Conservation (phyloP, 2,329 filamentous ascomycete genomes). For the Colletotrichum incanum region DNA sequence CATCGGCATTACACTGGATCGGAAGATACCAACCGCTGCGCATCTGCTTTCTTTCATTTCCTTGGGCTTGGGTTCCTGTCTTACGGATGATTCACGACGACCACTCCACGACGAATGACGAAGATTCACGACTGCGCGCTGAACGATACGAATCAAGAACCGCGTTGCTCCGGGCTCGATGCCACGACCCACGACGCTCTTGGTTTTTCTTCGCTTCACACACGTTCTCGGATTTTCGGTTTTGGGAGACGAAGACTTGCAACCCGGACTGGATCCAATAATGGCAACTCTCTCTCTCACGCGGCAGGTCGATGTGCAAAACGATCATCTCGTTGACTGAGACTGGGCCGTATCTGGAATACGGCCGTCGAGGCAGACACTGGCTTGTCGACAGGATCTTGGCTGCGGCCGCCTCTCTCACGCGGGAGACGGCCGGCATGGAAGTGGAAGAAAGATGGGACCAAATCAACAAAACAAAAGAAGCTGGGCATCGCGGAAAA, state of each 20-base stretch:
- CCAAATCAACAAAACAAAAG: conserved; percentile 47
- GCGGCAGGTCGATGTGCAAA: conserved; percentile 50
- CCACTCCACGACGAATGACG: conserved; percentile 58
- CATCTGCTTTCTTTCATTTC: conserved; percentile 58
- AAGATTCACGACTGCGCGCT: conserved; percentile 52
- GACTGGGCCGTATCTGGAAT: conserved; percentile 58
- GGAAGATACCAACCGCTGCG: conserved; percentile 49
- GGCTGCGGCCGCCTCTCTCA: conserved; percentile 45
- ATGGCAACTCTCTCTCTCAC: conserved; percentile 43
- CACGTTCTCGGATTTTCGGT: conserved; percentile 44
- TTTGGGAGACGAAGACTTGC: conserved; percentile 43
- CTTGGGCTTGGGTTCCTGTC: conserved; percentile 58
- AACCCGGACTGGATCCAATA: conserved; percentile 51
- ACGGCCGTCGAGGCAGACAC: conserved; percentile 58
- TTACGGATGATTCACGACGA: conserved; percentile 65
- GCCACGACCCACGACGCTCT: conserved; percentile 46
- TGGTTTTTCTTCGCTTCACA: conserved; percentile 39
- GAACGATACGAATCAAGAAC: conserved; percentile 51
- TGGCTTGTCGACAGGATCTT: conserved; percentile 61
- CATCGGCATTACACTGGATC: conserved; percentile 49
- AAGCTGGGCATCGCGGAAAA: conserved; percentile 49
- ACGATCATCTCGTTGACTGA: conserved; percentile 55
- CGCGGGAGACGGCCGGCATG: conserved; percentile 41
- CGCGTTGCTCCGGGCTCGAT: conserved; percentile 51
- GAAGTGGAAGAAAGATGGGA: conserved; percentile 51